Evolutionary conservation across 1,139 yeast species (phyloP), one percentile per base, ranked within the genome.

Genomic region (Ogataea hybrid): DNA sequence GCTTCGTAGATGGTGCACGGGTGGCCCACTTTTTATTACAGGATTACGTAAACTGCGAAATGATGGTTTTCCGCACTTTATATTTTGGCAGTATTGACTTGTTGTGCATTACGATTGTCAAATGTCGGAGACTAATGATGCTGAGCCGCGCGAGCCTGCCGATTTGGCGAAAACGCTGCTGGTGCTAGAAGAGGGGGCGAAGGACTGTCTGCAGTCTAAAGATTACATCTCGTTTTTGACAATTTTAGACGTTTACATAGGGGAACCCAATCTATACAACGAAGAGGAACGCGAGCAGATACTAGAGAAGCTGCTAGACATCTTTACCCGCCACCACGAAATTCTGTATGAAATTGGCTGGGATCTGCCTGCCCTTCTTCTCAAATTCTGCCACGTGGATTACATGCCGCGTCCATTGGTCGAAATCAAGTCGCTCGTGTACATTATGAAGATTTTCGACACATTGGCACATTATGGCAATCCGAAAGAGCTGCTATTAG

Each of bases 151-250:
- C 25, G 42, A 38, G n/a, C 51, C 49, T 7, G 14, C 45, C 25
- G 42, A 38, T 6, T 39, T 52, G 25, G 49, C 44, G 14, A 51
- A 44, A 6, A 41, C 50, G 3, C 21, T 57, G 4, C 40, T 39
- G 14, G 37, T 39, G 2, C 39, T 61, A 7, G 56, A 49, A 12
- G 53, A 54, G 3, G 51, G 59, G 2, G 58, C 58, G 1, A 30
- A 9, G 3, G 61, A 58, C 9, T 55, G 62, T 33, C 30, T 37
- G 7, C 71, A 65, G 46, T 59, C 74, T 7, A 65, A 72, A 11
- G 95, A 86, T 61, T 85, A 68, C 58, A 63, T 86, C 29, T 74
- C 87, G n/a, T 86, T 81, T 55, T 75, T 85, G 22, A 84, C 95
- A 0, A 63, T 86, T 21, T 60, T 86, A 32, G 95, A 86, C 46